A percentile compares a stretch with the other conserved stretches of the same genome.
Conservation (phyloP, 495 filamentous ascomycete species). For the Xylaria scruposa region DNA sequence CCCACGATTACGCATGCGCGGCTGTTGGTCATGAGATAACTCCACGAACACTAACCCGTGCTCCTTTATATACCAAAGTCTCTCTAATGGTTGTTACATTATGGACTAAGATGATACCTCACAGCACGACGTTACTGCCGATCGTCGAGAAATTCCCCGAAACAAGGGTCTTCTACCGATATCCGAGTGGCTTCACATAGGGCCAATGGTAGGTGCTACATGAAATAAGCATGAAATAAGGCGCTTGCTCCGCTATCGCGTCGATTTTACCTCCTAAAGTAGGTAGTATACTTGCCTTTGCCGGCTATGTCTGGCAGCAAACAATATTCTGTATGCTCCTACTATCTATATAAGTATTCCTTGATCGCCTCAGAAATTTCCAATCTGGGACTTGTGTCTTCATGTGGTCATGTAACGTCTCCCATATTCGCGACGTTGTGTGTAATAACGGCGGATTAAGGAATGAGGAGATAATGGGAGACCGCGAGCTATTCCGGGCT, state of each 20-base stretch:
- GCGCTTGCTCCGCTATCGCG: not conserved
- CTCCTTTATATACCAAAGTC: conserved; percentile 4
- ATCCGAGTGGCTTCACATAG: conserved; percentile 1
- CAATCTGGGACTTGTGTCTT: conserved; percentile 12
- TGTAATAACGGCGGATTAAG: not conserved
- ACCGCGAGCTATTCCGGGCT: not conserved
- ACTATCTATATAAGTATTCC: not conserved
- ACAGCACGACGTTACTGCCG: conserved; percentile 27
- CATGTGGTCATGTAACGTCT: conserved; percentile 26
- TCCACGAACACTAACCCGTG: not conserved
- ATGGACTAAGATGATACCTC: conserved; percentile 22
- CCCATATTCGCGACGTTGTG: not conserved
- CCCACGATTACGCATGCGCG: not conserved
- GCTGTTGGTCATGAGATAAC: not conserved
- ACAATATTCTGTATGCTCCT: not conserved
- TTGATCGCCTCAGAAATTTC: conserved; percentile 24
- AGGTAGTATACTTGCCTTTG: not conserved
- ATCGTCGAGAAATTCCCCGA: conserved; percentile 21
- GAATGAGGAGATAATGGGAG: not conserved
- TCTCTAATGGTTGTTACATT: conserved; percentile 9
- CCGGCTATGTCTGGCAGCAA: not conserved
- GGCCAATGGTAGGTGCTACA: conserved; percentile 1
- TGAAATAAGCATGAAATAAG: conserved; percentile 17
- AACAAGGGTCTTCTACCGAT: conserved; percentile 16
- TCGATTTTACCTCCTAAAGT: conserved; percentile 19